Conservation (phyloP, 148 eudicot genomes). For the Rhododendron kiyosumense region DNA sequence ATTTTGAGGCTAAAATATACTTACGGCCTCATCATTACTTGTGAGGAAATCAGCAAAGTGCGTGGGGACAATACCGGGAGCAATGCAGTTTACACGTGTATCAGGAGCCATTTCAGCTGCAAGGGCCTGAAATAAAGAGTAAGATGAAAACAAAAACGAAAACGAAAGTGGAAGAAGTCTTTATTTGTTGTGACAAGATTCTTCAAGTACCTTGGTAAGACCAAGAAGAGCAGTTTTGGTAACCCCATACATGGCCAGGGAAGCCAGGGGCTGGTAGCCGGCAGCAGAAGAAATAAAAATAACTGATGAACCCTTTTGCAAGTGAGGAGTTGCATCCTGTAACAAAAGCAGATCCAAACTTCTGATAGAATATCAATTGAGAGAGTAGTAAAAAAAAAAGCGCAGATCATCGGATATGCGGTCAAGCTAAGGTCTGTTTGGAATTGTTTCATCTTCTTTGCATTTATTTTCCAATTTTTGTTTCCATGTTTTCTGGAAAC, state of each 20-base stretch:
- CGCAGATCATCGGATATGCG: not conserved
- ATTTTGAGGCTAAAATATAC: constrained; percentile 15
- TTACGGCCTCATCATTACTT: constrained; percentile 41
- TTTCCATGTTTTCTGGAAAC: not conserved
- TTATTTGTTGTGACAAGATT: not conserved
- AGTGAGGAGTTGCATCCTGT: constrained; percentile 85
- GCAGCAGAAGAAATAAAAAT: constrained; percentile 68
- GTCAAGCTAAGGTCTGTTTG: not conserved
- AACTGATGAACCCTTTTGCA: constrained; percentile 67
- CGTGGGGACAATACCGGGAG: constrained; percentile 95
- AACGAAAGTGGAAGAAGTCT: not conserved
- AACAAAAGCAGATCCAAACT: not conserved
- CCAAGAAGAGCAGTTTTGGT: constrained; percentile 94
- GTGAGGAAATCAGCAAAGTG: constrained; percentile 61
- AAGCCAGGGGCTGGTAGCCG: constrained; percentile 47
- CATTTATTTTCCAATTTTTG: not conserved
- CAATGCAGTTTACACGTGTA: constrained; percentile 89
- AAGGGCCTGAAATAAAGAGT: constrained; percentile 45
- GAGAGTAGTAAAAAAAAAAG: not conserved
- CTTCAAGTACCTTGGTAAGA: constrained; percentile 70
- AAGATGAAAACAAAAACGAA: not conserved
- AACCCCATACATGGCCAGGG: constrained; percentile 83
- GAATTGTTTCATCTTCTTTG: not conserved
- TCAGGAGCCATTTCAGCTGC: constrained; percentile 91
- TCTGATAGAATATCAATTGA: not conserved